A percentile compares a stretch with the other conserved stretches of the same genome.
phyloP scores from a whole-genome alignment of 1,284 basidiomycete species.

The Hortiboletus rubellus region DNA sequence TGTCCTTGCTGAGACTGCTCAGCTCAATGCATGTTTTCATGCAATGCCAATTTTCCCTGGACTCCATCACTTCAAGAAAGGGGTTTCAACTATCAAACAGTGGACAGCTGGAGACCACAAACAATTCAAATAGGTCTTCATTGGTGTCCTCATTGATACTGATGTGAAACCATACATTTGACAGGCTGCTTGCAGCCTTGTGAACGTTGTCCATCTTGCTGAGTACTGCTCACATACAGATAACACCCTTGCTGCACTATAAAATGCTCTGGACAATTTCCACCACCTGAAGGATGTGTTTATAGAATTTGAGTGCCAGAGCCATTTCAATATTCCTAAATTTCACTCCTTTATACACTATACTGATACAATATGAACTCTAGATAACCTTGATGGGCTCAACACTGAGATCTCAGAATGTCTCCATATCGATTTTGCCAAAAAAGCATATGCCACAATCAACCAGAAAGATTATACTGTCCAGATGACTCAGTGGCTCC shows the following conservation, averaged over 20 bases:
- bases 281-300: too few species aligned
- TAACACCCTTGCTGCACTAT: not conserved
- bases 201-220: not conserved
- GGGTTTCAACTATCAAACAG: not conserved
- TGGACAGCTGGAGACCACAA: too few species aligned
- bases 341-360: constrained; percentile 11
- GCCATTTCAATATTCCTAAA: too few species aligned
- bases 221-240: not conserved
- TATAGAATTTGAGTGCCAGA: too few species aligned
- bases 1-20: too few species aligned
- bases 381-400: constrained; percentile 7
- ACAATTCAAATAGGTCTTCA: not conserved
- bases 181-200: not conserved
- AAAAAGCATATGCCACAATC: constrained; percentile 11
- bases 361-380: not conserved
- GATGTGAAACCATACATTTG: not conserved
- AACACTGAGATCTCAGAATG: constrained; percentile 16
- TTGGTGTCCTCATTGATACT: not conserved
- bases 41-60: not conserved
- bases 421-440: constrained; percentile 19
- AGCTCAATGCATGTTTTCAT: not conserved
- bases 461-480: not conserved
- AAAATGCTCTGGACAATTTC: not conserved
- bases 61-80: not conserved
- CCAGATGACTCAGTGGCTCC: constrained; percentile 1